Conservation (phyloP, 2,329 filamentous ascomycete species). For the Penicillium sp. region DNA sequence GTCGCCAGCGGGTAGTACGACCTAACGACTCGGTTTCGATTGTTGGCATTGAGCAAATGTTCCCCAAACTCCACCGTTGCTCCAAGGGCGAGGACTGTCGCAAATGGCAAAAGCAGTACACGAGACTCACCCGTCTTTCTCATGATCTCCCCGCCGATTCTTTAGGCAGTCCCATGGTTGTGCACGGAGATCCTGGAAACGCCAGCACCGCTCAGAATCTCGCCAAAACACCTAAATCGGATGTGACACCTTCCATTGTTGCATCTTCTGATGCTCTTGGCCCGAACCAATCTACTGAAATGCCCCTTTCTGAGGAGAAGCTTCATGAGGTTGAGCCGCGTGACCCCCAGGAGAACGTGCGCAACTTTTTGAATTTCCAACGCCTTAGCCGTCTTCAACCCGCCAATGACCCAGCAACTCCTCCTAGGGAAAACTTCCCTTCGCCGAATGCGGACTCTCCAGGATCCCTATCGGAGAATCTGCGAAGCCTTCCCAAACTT, state of each 20-base stretch:
- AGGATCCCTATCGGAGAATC: too few relatives aligned
- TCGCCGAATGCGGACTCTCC: too few relatives aligned
- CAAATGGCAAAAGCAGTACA: slow-evolving; percentile 76
- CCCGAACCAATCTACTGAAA: slow-evolving; percentile 56
- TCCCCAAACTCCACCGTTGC: slow-evolving; percentile 78
- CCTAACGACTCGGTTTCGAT: slow-evolving; percentile 71
- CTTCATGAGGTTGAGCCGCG: slow-evolving; percentile 64
- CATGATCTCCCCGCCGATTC: slow-evolving; percentile 69
- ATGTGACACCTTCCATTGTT: slow-evolving; percentile 72
- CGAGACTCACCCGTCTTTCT: slow-evolving; percentile 59
- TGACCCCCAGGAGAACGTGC: slow-evolving; percentile 88
- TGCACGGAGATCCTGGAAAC: slow-evolving; percentile 68
- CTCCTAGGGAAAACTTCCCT: slow-evolving; percentile 41
- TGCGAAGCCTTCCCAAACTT: slow-evolving; percentile 47
- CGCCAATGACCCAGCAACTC: slow-evolving; percentile 54
- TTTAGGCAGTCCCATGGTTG: slow-evolving; percentile 65
- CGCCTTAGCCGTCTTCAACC: slow-evolving; percentile 42
- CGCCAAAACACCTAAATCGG: slow-evolving; percentile 60
- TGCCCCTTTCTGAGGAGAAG: slow-evolving; percentile 65
- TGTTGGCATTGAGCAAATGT: slow-evolving; percentile 81
- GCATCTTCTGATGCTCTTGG: slow-evolving; percentile 89
- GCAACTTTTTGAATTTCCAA: slow-evolving; percentile 85
- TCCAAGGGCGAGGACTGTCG: slow-evolving; percentile 79
- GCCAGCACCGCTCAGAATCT: slow-evolving; percentile 56
- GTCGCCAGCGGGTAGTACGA: too few relatives aligned